Base-by-base conservation (phyloP, 116 monocot genomes). In the Dioscorea cayenensis region DNA sequence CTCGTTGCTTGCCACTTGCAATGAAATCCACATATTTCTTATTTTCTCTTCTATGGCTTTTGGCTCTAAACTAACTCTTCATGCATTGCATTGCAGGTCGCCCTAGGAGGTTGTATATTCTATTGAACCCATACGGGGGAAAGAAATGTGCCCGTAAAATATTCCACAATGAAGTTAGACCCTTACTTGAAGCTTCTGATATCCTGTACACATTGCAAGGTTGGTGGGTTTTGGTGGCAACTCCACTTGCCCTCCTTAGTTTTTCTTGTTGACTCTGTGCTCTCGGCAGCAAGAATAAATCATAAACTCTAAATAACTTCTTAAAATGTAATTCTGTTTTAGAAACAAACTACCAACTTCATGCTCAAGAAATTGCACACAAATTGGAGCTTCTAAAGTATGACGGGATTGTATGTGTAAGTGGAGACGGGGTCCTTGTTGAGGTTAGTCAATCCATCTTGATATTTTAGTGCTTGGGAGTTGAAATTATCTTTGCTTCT, bases 81-180 rank as follows among this genome's bases (percentile, higher is more conserved):
- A 43, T 12, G 1, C 43, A 43, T 43, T 63, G 19, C 72, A 93
- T 43, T 63, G 19, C 72, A 93, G 87, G 86, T 0, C 77, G 95
- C 2, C 92, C 95, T 3, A 92, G 76, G 72, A 73, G 77, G 63
- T 68, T 95, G 66, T 84, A 92, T 71, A 70, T 95, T 62, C 68
- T 92, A 61, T 43, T 95, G 74, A 95, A 95, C 67, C 95, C 95
- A 35, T 95, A 77, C 79, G 86, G 92, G 23, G 95, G 95, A 28
- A 95, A 85, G 68, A 85, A 72, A 79, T 60, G 68, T 58, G 95
- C 80, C 38, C 65, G 52, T 16, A 80, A 74, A 59, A 85, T 95
- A 8, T 90, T 92, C 60, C 17, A 76, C 37, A 78, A 71, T 11
- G 87, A 95, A 68, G 73, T 95, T 19, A 87, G 72, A 50, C 95